A percentile compares a stretch with the other conserved stretches of the same genome.
Conservation (phyloP, 257 asterid genomes). For the Eucommia ulmoides region DNA sequence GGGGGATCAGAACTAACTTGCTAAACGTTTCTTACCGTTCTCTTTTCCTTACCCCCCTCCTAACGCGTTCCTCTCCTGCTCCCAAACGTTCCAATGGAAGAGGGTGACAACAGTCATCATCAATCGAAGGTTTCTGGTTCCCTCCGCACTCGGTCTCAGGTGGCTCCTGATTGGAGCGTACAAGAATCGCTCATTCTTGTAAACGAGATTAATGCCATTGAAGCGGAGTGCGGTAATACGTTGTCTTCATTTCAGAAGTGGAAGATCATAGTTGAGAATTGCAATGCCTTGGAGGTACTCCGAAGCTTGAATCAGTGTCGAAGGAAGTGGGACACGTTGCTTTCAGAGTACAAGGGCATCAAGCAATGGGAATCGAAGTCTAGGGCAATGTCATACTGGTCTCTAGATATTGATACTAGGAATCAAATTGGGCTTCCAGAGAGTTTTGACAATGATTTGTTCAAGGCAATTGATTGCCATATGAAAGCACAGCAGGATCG, state of each 20-base stretch:
- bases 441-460: slow-evolving; percentile 30
- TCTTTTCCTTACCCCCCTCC: too few relatives aligned
- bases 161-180: slow-evolving; percentile 73
- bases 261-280: slow-evolving; percentile 82
- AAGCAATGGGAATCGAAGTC: slow-evolving; percentile 18
- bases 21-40: too few relatives aligned
- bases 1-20: too few relatives aligned
- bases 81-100: too few relatives aligned
- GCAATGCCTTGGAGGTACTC: slow-evolving; percentile 52
- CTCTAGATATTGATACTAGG: slow-evolving; percentile 17
- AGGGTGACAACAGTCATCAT: too few relatives aligned
- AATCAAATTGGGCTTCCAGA: slow-evolving; percentile 21
- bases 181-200: slow-evolving; percentile 54
- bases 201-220: slow-evolving; percentile 63
- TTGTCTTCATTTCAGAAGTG: slow-evolving; percentile 88
- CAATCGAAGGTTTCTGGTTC: slow-evolving; percentile 13
- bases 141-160: slow-evolving; percentile 76
- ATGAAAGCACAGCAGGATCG: slow-evolving; percentile 13
- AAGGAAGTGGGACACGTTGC: slow-evolving; percentile 55
- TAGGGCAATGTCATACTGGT: slow-evolving; percentile 6
- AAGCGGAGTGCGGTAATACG: slow-evolving; percentile 61
- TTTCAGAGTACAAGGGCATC: slow-evolving; percentile 28
- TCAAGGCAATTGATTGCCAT: slow-evolving; percentile 38
- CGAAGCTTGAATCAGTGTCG: slow-evolving; percentile 77
- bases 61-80: too few relatives aligned